phyloP scores from a whole-genome alignment of 768 basidiomycete species.

The Lactarius indigo region DNA sequence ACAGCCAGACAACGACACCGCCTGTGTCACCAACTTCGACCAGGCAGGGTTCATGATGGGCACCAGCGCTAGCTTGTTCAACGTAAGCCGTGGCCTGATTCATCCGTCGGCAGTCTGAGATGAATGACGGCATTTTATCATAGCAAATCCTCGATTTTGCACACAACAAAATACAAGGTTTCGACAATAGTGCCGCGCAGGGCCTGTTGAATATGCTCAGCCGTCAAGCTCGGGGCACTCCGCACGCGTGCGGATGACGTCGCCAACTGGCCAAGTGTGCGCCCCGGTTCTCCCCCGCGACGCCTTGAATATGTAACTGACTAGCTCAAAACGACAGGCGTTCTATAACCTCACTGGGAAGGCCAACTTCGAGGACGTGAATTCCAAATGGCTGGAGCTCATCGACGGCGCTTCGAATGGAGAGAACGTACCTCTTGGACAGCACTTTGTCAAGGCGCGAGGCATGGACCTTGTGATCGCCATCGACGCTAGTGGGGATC shows the following conservation, averaged over 20 bases:
- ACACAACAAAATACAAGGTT: constrained; percentile 39
- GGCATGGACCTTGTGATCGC: constrained; percentile 73
- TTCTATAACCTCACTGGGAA: constrained; percentile 47
- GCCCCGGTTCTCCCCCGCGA: constrained; percentile 20
- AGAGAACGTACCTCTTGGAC: constrained; percentile 69
- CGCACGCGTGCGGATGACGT: constrained; percentile 55
- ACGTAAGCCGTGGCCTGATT: constrained; percentile 36
- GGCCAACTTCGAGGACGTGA: constrained; percentile 50
- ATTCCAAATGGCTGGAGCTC: constrained; percentile 52
- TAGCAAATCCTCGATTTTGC: constrained; percentile 51
- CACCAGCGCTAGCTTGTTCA: constrained; percentile 67
- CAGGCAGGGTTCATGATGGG: constrained; percentile 74
- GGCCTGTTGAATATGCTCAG: constrained; percentile 48
- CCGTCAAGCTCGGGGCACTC: constrained; percentile 47
- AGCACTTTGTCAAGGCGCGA: constrained; percentile 66
- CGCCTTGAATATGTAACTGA: not conserved
- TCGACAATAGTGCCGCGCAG: constrained; percentile 35
- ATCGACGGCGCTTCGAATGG: constrained; percentile 69
- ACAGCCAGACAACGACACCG: constrained; percentile 45
- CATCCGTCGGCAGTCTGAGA: not conserved
- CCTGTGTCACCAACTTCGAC: constrained; percentile 74
- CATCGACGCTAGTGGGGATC: constrained; percentile 63
- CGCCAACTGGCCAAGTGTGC: constrained; percentile 63
- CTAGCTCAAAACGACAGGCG: constrained; percentile 31
- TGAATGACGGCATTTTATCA: not conserved